phyloP scores from a whole-genome alignment of 306 rosid genomes.

The Prunus dulcis region DNA sequence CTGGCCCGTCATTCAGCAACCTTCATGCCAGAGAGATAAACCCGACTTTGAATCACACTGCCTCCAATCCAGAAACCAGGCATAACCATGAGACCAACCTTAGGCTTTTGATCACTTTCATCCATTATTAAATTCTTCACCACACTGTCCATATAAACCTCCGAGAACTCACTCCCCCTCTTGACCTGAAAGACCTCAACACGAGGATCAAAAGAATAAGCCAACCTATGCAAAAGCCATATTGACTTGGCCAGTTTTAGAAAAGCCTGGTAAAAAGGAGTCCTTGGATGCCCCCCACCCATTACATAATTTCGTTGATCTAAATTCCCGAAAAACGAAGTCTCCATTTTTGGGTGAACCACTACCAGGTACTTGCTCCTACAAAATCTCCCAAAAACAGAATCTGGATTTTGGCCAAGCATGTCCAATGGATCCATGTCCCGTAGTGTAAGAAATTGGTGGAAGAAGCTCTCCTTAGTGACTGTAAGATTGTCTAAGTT shows the following conservation, averaged over 20 bases:
- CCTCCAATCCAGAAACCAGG: constrained; percentile 92
- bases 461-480: constrained; percentile 72
- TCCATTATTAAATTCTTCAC: constrained; percentile 77
- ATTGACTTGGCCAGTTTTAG: constrained; percentile 82
- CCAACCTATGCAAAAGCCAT: constrained; percentile 94
- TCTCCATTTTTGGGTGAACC: constrained; percentile 97
- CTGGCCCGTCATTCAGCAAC: constrained; percentile 61
- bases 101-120: constrained; percentile 64
- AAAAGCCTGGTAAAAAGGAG: constrained; percentile 94
- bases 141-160: constrained; percentile 92
- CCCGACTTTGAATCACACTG: constrained; percentile 88
- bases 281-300: constrained; percentile 98
- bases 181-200: constrained; percentile 92
- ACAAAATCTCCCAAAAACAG: constrained; percentile 85
- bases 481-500: constrained; percentile 48
- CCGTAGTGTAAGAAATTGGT: constrained; percentile 77
- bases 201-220: constrained; percentile 73
- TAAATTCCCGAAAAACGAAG: constrained; percentile 88
- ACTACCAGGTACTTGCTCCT: constrained; percentile 83
- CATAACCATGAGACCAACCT: constrained; percentile 95
- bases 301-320: constrained; percentile 81
- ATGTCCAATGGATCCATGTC: constrained; percentile 92
- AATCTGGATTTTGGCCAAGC: constrained; percentile 94
- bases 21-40: constrained; percentile 91
- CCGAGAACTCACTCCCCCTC: constrained; percentile 87